Evolutionary conservation across 441 rosid species (phyloP), one percentile per base, ranked within the genome.

Genomic region (Dalechampia spathulata): DNA sequence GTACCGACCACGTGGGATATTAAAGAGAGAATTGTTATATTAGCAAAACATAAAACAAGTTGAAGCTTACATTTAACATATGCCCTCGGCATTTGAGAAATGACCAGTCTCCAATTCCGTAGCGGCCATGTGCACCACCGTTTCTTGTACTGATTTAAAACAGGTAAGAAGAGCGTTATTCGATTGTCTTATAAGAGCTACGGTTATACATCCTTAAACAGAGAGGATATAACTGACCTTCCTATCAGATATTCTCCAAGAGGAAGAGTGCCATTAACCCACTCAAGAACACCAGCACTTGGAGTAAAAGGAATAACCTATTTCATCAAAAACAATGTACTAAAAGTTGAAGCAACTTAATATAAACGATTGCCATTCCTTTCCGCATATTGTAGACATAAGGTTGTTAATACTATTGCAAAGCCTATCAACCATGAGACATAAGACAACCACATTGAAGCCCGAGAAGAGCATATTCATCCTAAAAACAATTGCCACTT

Each of bases 241-340:
- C 95, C 97, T 49, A 61, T 81, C 65, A 93, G 99, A 81, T 93
- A 90, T 34, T 90, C 97, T 65, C 96, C 97, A 50, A 93, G 85
- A 62, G 99, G 99, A 72, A 90, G 62, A 58, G 99, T 93, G 63
- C 99, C 99, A 77, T 85, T 77, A 55, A 93, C 99, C 99, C 97
- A 93, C 68, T 93, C 99, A 64, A 93, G 92, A 72, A 93, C 96
- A 60, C 99, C 99, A 61, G 96, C 99, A 70, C 97, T 93, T 43
- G 99, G 99, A 60, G 97, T 93, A 69, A 93, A 93, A 57, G 99
- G 96, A 74, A 93, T 71, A 64, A 93, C 97, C 99, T 93, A 78
- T 70, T 55, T 44, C 70, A 66, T 61, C 22, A 47, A n/a, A n/a
- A n/a, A 55, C n/a, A 61, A 61, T 22, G n/a, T 53, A 38, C n/a